Evolutionary conservation across 225 moss, liverwort and hornwort species (phyloP).

Genomic region (Bryum argenteum): DNA sequence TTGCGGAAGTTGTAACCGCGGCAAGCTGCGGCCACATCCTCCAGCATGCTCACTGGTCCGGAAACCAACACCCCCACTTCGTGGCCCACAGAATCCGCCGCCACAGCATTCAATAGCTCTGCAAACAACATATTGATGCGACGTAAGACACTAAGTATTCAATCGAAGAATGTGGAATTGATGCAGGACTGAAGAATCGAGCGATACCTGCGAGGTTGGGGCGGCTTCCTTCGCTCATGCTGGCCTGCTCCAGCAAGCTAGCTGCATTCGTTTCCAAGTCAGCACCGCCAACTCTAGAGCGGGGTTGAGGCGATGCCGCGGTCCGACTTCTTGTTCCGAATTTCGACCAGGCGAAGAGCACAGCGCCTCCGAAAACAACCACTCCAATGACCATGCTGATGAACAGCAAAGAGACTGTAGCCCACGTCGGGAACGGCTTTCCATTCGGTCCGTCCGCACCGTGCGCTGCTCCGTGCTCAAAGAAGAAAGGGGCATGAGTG

Average conservation of each 20-base stretch:
- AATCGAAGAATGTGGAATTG: background rate
- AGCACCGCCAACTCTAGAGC: background rate
- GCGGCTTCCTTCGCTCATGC: slow-evolving; percentile 33
- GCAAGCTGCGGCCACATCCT: slow-evolving; percentile 37
- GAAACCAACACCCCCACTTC: slow-evolving; percentile 50
- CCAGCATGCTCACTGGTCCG: slow-evolving; percentile 41
- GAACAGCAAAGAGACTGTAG: slow-evolving; percentile 38
- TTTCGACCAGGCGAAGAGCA: slow-evolving; percentile 33
- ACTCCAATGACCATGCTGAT: slow-evolving; percentile 39
- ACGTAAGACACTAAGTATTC: background rate
- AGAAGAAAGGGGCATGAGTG: slow-evolving; percentile 33
- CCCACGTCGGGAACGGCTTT: slow-evolving; percentile 51
- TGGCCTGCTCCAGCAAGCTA: slow-evolving; percentile 36
- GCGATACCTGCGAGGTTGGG: slow-evolving; percentile 33
- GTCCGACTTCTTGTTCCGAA: background rate
- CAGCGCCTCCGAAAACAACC: slow-evolving; percentile 35
- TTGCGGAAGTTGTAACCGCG: slow-evolving; percentile 45
- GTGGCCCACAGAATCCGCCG: slow-evolving; percentile 15
- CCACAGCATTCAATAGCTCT: slow-evolving; percentile 27
- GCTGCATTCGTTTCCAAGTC: slow-evolving; percentile 30
- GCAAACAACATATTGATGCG: background rate
- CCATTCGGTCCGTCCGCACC: slow-evolving; percentile 3
- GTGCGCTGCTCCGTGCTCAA: slow-evolving; percentile 30
- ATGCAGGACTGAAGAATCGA: background rate
- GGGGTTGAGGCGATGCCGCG: background rate